These are phyloP conservation scores for Grosmannia huntii DNA, from an alignment of 2,329 filamentous ascomycete species.

Conservation along the genomic window DNA sequence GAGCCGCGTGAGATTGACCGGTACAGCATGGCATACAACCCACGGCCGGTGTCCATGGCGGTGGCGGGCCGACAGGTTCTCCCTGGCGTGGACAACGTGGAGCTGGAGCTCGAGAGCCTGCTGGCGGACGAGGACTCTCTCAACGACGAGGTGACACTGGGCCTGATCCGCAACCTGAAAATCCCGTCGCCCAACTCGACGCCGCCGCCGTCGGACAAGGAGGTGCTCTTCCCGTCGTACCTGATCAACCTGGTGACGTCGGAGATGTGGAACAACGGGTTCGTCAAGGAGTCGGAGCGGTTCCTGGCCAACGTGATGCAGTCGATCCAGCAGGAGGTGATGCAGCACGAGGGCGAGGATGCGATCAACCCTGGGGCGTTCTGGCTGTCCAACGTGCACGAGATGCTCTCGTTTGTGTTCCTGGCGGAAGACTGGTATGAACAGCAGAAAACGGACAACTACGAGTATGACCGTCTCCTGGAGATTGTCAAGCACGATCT, in stretches of 20 bases:
- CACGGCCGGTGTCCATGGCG: slow-evolving; percentile 92
- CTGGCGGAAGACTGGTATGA: slow-evolving; percentile 99
- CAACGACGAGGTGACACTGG: slow-evolving; percentile 94
- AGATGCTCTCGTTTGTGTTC: slow-evolving; percentile 99
- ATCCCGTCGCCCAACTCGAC: slow-evolving; percentile 80
- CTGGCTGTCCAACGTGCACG: slow-evolving; percentile 98
- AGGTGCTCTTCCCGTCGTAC: slow-evolving; percentile 96
- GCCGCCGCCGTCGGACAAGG: slow-evolving; percentile 90
- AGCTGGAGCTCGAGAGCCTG: slow-evolving; percentile 86
- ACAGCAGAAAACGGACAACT: slow-evolving; percentile 97
- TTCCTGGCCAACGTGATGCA: slow-evolving; percentile 99
- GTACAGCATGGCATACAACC: slow-evolving; percentile 87
- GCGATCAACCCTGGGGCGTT: slow-evolving; percentile 95
- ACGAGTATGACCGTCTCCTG: slow-evolving; percentile 91
- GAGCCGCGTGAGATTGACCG: slow-evolving; percentile 78
- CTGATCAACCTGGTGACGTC: slow-evolving; percentile 98
- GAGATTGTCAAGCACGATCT: slow-evolving; percentile 99
- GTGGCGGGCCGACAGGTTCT: slow-evolving; percentile 56
- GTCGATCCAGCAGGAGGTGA: slow-evolving; percentile 97
- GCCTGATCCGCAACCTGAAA: slow-evolving; percentile 90
- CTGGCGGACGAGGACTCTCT: slow-evolving; percentile 90
- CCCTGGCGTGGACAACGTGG: slow-evolving; percentile 72
- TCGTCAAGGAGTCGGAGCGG: slow-evolving; percentile 97
- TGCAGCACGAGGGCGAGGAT: slow-evolving; percentile 96
- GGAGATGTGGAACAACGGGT: slow-evolving; percentile 99